phyloP scores from a whole-genome alignment of 2,329 filamentous ascomycete genomes.

The Exophiala calicioides region DNA sequence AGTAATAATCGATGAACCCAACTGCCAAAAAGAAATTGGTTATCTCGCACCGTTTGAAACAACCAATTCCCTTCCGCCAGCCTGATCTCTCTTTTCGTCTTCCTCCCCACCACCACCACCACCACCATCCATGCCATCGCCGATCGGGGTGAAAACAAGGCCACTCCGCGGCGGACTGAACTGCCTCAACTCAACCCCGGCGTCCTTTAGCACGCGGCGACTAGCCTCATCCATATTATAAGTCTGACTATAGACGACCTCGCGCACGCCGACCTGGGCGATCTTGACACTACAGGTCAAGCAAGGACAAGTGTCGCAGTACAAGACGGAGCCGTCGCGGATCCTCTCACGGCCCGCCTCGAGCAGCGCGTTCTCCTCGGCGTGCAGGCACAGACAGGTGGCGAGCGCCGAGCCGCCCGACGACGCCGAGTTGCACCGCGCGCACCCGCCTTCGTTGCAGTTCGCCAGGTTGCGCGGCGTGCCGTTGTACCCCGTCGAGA shows the following conservation, averaged over 20 bases:
- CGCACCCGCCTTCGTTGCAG: constrained; percentile 89
- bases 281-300: constrained; percentile 99
- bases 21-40: too few species aligned
- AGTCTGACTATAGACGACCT: constrained; percentile 90
- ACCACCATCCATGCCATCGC: neutral
- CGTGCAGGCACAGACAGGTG: constrained; percentile 95
- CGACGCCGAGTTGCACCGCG: constrained; percentile 73
- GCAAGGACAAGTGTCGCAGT: constrained; percentile 96
- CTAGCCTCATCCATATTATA: constrained; percentile 93
- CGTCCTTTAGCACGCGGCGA: constrained; percentile 77
- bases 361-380: constrained; percentile 93
- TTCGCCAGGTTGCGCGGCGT: constrained; percentile 88
- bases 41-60: constrained; percentile 11
- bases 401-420: constrained; percentile 71
- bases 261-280: constrained; percentile 89
- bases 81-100: constrained; percentile 2
- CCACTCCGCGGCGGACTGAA: constrained; percentile 51
- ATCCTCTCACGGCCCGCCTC: constrained; percentile 93
- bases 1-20: neutral
- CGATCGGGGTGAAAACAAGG: constrained; percentile 21
- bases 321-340: constrained; percentile 76
- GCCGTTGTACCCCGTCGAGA: constrained; percentile 96
- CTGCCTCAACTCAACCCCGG: constrained; percentile 81
- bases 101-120: neutral
- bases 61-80: constrained; percentile 4